Evolutionary conservation across 2,329 filamentous ascomycete species (phyloP).

Genomic region (Sporothrix inflata): DNA sequence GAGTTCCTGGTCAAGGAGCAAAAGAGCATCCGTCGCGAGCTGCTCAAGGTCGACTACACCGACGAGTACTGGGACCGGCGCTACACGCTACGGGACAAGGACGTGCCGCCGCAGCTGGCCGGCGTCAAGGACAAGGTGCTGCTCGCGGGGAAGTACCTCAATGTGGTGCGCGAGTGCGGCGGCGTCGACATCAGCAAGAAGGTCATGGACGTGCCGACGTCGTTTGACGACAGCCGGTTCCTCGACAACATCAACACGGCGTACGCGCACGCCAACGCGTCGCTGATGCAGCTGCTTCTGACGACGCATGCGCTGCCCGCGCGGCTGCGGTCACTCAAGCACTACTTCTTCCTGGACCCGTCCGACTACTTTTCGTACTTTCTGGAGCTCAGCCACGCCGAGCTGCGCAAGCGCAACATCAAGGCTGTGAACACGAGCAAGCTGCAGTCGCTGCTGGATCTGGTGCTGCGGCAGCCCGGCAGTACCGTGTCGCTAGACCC

Average conservation of each 20-base stretch:
- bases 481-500: conserved; percentile 92
- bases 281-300: conserved; percentile 84
- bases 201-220: conserved; percentile 83
- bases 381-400: conserved; percentile 84
- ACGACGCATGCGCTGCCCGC: conserved; percentile 91
- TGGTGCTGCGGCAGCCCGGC: conserved; percentile 93
- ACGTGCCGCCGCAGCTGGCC: conserved; percentile 89
- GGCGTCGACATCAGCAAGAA: conserved; percentile 92
- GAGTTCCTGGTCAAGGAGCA: conserved; percentile 97
- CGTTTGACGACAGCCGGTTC: conserved; percentile 89
- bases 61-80: conserved; percentile 99
- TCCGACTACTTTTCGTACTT: conserved; percentile 99
- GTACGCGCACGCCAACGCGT: conserved; percentile 94
- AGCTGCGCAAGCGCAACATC: conserved; percentile 90
- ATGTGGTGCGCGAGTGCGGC: conserved; percentile 95
- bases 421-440: conserved; percentile 90
- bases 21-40: conserved; percentile 88
- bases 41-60: conserved; percentile 93
- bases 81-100: conserved; percentile 89
- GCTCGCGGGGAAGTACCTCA: conserved; percentile 94
- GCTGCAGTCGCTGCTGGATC: conserved; percentile 90
- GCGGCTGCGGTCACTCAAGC: conserved; percentile 86
- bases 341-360: conserved; percentile 98
- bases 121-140: conserved; percentile 92
- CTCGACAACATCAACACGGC: conserved; percentile 94